A percentile compares a stretch with the other conserved stretches of the same genome.
Evolutionary conservation across 106 monocot species (phyloP).

Genomic region (Allium fistulosum): DNA sequence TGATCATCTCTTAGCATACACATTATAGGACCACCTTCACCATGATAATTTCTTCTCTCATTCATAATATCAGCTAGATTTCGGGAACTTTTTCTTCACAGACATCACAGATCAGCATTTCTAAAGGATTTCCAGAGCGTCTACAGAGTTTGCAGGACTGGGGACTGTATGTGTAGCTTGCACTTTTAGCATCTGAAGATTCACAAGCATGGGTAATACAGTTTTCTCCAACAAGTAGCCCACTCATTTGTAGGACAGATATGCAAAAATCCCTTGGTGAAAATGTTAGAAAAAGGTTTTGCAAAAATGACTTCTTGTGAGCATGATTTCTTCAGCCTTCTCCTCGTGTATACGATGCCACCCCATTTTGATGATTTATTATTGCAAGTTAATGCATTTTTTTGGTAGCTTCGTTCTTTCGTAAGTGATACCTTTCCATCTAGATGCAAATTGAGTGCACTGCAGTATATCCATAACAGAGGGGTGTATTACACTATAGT

Average conservation of each 20-base stretch:
- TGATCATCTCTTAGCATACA: constrained; percentile 46
- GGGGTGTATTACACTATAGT: too few relatives aligned
- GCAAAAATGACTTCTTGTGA: constrained; percentile 11
- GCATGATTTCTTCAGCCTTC: constrained; percentile 12
- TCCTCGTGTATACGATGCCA: constrained; percentile 1
- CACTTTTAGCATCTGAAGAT: constrained; percentile 10
- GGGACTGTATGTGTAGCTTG: constrained; percentile 7
- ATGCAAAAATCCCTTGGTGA: constrained; percentile 42
- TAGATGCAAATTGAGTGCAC: constrained; percentile 9
- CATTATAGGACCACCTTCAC: constrained; percentile 41
- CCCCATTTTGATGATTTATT: constrained; percentile 14
- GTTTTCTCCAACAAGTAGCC: constrained; percentile 18
- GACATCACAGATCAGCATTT: constrained; percentile 75
- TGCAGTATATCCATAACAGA: too few relatives aligned
- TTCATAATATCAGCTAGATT: constrained; percentile 6
- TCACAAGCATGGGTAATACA: not conserved
- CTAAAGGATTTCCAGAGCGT: constrained; percentile 15
- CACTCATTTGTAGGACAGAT: constrained; percentile 25
- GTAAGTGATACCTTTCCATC: constrained; percentile 26
- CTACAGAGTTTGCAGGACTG: constrained; percentile 51
- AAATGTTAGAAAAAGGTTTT: constrained; percentile 8
- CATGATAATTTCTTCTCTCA: constrained; percentile 10
- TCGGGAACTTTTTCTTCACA: constrained; percentile 61
- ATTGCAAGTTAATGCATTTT: constrained; percentile 8
- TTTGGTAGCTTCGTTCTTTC: constrained; percentile 33